A percentile compares a stretch with the other conserved stretches of the same genome.
Conservation (phyloP, 345 rosid genomes). For the Geranium rotundifolium region DNA sequence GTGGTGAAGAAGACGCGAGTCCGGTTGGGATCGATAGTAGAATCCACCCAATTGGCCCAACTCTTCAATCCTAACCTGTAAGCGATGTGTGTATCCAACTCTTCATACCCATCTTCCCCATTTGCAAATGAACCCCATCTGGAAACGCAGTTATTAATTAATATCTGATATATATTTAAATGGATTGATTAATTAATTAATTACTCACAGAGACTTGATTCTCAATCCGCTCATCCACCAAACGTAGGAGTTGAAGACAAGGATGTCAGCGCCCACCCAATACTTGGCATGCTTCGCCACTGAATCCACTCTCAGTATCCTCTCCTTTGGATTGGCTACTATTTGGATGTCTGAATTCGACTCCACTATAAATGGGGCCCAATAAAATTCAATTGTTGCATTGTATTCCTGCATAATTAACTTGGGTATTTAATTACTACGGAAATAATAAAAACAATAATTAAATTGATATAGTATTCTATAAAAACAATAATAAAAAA, state of each 20-base stretch:
- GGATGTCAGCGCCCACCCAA: conserved; percentile 73
- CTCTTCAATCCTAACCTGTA: conserved; percentile 61
- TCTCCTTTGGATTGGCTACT: conserved; percentile 45
- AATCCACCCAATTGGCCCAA: conserved; percentile 92
- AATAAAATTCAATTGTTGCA: conserved; percentile 70
- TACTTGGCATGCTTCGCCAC: conserved; percentile 46
- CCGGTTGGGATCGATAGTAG: conserved; percentile 56
- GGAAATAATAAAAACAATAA: too few relatives aligned
- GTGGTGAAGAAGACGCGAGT: conserved; percentile 79
- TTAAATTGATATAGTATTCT: too few relatives aligned
- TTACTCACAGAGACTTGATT: conserved; percentile 56
- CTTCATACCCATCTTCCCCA: conserved; percentile 61
- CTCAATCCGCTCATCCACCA: conserved; percentile 91
- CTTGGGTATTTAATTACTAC: too few relatives aligned
- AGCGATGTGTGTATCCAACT: conserved; percentile 50
- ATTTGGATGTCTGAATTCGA: conserved; percentile 67
- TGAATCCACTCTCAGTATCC: conserved; percentile 80
- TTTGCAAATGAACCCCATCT: conserved; percentile 88
- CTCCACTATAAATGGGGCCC: conserved; percentile 88
- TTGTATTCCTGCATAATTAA: conserved; percentile 54
- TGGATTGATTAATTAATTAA: too few relatives aligned
- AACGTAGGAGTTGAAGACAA: conserved; percentile 78
- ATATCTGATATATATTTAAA: too few relatives aligned
- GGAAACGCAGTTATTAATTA: neutral
- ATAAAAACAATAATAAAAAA: too few relatives aligned